Evolutionary conservation across 345 rosid species (phyloP).

Genomic region (Erysimum cheiranthoides): DNA sequence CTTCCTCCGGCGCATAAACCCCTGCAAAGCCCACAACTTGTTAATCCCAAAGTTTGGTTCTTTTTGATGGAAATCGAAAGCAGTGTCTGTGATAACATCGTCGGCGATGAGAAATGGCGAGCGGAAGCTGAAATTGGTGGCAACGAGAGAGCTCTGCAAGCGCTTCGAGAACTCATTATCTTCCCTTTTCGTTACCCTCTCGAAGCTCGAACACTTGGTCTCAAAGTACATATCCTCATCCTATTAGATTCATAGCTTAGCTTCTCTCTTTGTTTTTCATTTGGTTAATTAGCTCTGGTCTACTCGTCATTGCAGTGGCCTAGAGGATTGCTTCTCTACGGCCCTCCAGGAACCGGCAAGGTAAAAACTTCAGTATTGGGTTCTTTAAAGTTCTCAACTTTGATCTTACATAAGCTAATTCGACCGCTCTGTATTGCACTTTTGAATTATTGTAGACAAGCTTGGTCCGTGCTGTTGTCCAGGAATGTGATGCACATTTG

Average conservation of each 20-base stretch:
- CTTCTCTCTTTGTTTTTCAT: background rate
- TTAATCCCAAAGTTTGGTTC: background rate
- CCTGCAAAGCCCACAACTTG: conserved; percentile 14
- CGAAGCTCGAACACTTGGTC: conserved; percentile 80
- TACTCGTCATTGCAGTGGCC: conserved; percentile 66
- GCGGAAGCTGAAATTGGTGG: conserved; percentile 90
- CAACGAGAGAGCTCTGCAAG: conserved; percentile 72
- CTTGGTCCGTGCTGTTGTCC: conserved; percentile 90
- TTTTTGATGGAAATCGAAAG: conserved; percentile 31
- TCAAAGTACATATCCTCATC: conserved; percentile 52
- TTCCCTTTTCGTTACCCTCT: conserved; percentile 72
- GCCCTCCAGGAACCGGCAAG: conserved; percentile 98
- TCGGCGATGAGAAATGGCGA: conserved; percentile 49
- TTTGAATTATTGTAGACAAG: conserved; percentile 63
- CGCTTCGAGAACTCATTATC: conserved; percentile 82
- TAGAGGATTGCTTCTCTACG: conserved; percentile 81
- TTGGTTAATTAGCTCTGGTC: background rate
- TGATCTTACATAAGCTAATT: conserved; percentile 20
- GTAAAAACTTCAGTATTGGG: conserved; percentile 45
- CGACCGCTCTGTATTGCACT: background rate
- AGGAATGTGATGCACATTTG: conserved; percentile 78
- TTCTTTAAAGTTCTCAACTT: conserved; percentile 4
- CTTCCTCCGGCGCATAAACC: conserved; percentile 31
- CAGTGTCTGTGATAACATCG: conserved; percentile 34
- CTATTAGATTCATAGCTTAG: background rate